A percentile compares a stretch with the other conserved stretches of the same genome.
These are phyloP conservation scores for Gaeumannomyces sp. DNA, from an alignment of 2,329 filamentous ascomycete species.

Conservation along the genomic window DNA sequence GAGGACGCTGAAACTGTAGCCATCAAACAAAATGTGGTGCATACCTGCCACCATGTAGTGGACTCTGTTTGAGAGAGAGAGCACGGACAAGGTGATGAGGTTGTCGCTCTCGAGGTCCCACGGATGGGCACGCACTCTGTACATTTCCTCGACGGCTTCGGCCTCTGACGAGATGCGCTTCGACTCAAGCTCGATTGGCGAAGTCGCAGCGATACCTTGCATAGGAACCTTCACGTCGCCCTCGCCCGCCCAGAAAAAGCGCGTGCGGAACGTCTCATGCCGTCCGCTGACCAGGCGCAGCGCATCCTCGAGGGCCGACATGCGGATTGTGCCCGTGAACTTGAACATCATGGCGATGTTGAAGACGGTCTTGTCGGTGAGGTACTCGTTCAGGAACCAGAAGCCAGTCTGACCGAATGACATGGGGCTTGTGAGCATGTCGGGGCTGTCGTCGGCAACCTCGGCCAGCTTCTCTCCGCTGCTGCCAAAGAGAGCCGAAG, in stretches of 20 bases:
- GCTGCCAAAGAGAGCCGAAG: neutral
- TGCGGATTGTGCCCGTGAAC: slow-evolving; percentile 26
- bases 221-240: slow-evolving; percentile 13
- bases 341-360: slow-evolving; percentile 30
- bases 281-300: slow-evolving; percentile 22
- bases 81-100: slow-evolving; percentile 25
- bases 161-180: slow-evolving; percentile 14
- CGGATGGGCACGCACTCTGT: slow-evolving; percentile 22
- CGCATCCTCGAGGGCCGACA: slow-evolving; percentile 27
- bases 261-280: slow-evolving; percentile 29
- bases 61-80: slow-evolving; percentile 24
- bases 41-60: too few species aligned
- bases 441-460: neutral
- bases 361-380: slow-evolving; percentile 31
- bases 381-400: slow-evolving; percentile 28
- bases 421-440: neutral
- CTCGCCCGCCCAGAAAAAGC: slow-evolving; percentile 19
- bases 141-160: slow-evolving; percentile 26
- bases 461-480: neutral
- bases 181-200: slow-evolving; percentile 14
- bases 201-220: slow-evolving; percentile 12
- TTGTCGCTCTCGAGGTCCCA: slow-evolving; percentile 33
- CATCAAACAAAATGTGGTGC: neutral
- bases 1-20: neutral
- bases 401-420: slow-evolving; percentile 18